Base-by-base conservation (phyloP, 2,329 filamentous ascomycete genomes). In the Diaporthe sp. region DNA sequence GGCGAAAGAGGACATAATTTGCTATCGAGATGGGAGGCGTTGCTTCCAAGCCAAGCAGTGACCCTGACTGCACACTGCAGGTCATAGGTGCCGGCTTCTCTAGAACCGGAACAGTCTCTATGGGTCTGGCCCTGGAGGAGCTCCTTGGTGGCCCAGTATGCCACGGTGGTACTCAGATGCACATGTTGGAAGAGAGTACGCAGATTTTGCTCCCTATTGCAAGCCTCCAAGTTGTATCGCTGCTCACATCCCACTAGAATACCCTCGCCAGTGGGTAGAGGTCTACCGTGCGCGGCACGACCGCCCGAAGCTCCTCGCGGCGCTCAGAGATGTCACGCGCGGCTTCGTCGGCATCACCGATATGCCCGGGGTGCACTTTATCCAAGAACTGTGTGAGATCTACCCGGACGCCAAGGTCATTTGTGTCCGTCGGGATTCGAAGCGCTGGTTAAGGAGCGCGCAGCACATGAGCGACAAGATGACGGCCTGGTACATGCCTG, bases 31-130 rank as follows among this genome's bases (percentile, higher is more conserved):
- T 58, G 66, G 66, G 47, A 22, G 47, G 50, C 9, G 47, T 58
- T 39, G 9, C 80, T 58, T 58, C 47, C 22, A 32, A 19, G 12
- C 47, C 66, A 3, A 53, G 61, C 22, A 66, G 10, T 56, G 50
- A 70, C 39, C 27, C 50, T 30, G 39, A 55, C n/a, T 55, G 50
- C 17, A 55, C 50, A 1, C 56, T 71, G 9, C 37, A 71, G 53
- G 69, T 61, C 53, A 71, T 71, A 47, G 69, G 69, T 5, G 69
- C 69, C 15, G 69, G 69, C 8, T 47, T 58, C 69, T 59, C 69
- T 15, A 35, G 69, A 8, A 71, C 69, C 17, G 69, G 50, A 15
- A 61, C 50, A 4, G 39, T 59, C 2, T 47, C 53, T 2, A 42
- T 71, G 50, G 53, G n/a, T n/a, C 19, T 58, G 35, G 69, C 69